These are phyloP conservation scores for Ascoidea rubescens DNA, from an alignment of 805 yeast species.

Conservation along the genomic window DNA sequence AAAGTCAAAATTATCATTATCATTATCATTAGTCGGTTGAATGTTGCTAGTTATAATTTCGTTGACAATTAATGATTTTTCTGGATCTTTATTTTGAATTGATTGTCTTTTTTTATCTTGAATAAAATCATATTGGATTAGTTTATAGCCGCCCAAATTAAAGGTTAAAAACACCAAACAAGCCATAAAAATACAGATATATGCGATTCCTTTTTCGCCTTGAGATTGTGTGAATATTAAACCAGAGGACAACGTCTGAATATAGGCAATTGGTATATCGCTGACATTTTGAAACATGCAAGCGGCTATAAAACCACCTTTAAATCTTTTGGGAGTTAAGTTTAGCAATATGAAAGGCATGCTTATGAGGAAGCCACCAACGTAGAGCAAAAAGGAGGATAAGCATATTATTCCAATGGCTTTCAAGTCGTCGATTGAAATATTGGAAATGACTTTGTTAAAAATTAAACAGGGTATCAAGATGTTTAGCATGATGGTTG, in stretches of 20 bases:
- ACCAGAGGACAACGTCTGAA: conserved; percentile 24
- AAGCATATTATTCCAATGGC: conserved; percentile 51
- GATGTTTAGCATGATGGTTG: conserved; percentile 52
- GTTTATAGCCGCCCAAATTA: conserved; percentile 25
- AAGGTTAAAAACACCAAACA: conserved; percentile 27
- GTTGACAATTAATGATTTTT: no score
- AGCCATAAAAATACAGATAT: conserved; percentile 31
- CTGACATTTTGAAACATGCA: conserved; percentile 37
- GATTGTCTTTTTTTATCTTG: no score
- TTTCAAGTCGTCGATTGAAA: conserved; percentile 55
- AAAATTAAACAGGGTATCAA: conserved; percentile 67
- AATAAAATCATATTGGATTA: conserved; percentile 27
- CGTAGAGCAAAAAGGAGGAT: conserved; percentile 17
- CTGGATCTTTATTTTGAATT: no score
- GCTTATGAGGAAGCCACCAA: neutral
- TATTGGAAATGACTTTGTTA: conserved; percentile 50
- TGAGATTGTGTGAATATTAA: conserved; percentile 23
- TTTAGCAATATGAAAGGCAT: conserved; percentile 1
- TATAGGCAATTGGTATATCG: conserved; percentile 39
- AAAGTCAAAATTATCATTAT: no score
- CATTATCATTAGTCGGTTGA: no score
- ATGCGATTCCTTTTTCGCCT: conserved; percentile 35
- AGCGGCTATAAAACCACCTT: conserved; percentile 32
- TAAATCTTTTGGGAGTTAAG: conserved; percentile 29
- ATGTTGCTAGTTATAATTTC: no score